Percentiles rank a stretch among this genome's conserved stretches.
These are phyloP conservation scores for Pichia sp. DNA, from an alignment of 1,139 yeast genomes.

Conservation along the genomic window DNA sequence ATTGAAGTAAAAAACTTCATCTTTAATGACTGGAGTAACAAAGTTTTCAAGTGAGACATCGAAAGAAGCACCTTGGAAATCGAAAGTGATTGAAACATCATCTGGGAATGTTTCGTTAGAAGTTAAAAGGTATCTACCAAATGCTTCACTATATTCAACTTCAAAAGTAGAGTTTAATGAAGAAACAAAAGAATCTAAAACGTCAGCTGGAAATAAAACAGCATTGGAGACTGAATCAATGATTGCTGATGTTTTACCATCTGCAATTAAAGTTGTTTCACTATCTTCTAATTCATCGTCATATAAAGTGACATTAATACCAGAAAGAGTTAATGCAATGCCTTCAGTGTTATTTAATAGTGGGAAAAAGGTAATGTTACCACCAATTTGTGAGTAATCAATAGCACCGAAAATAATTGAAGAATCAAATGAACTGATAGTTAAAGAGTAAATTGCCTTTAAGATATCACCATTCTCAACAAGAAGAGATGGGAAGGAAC, in stretches of 20 bases:
- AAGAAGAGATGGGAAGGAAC: conserved; percentile 33
- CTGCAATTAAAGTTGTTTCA: conserved; percentile 29
- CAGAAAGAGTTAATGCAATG: conserved; percentile 14
- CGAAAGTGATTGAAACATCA: conserved; percentile 25
- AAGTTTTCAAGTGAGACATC: conserved; percentile 39
- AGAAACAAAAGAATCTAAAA: conserved; percentile 36
- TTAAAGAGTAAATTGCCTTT: conserved; percentile 48
- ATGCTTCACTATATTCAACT: conserved; percentile 19
- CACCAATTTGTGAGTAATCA: conserved; percentile 43
- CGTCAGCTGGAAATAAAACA: conserved; percentile 40
- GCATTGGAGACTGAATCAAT: conserved; percentile 37
- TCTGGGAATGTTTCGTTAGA: conserved; percentile 10
- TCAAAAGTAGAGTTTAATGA: conserved; percentile 33
- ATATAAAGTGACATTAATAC: conserved; percentile 5
- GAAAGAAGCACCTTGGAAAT: conserved; percentile 45
- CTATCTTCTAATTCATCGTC: not conserved
- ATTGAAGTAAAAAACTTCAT: conserved; percentile 9
- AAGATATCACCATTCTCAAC: conserved; percentile 43
- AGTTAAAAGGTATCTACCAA: conserved; percentile 32
- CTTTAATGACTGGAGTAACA: conserved; percentile 28
- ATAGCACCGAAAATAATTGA: conserved; percentile 49
- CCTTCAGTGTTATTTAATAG: conserved; percentile 30
- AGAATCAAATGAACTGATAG: conserved; percentile 32
- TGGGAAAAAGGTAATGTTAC: conserved; percentile 40
- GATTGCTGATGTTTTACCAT: conserved; percentile 36